Evolutionary conservation across 1,284 basidiomycete species (phyloP).

Genomic region (Naganishia cerealis): DNA sequence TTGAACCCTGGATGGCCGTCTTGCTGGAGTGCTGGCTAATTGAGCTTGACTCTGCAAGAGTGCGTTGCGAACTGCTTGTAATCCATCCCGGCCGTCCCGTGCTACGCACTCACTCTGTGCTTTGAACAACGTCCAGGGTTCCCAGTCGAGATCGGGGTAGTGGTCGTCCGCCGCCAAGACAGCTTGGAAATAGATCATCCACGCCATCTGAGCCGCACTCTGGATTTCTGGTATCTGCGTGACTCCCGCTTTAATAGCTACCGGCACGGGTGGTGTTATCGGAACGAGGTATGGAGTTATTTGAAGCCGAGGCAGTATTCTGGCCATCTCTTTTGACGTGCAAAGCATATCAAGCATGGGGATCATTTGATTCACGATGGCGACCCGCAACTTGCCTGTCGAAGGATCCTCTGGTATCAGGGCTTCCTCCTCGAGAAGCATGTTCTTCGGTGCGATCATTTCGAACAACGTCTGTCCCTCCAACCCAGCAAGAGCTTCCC

Average conservation of each 20-base stretch:
- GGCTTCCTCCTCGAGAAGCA: constrained; percentile 27
- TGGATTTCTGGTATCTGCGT: constrained; percentile 34
- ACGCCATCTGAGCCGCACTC: constrained; percentile 43
- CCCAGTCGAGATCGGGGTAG: constrained; percentile 53
- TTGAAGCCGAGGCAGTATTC: constrained; percentile 48
- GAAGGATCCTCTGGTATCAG: constrained; percentile 38
- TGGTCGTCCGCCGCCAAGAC: constrained; percentile 54
- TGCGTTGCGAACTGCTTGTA: constrained; percentile 17
- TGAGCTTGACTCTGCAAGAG: constrained; percentile 29
- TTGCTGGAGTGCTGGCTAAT: constrained; percentile 32
- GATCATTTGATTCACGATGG: constrained; percentile 48
- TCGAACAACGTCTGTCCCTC: constrained; percentile 51
- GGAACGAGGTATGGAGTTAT: constrained; percentile 50
- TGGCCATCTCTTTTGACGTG: constrained; percentile 47
- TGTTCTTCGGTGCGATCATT: constrained; percentile 49
- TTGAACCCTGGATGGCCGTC: constrained; percentile 51
- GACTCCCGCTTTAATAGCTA: constrained; percentile 41
- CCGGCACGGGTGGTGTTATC: constrained; percentile 30
- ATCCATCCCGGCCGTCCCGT: constrained; percentile 19
- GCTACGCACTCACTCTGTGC: constrained; percentile 54
- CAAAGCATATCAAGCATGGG: constrained; percentile 52
- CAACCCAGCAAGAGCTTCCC: constrained; percentile 49
- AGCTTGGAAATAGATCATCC: constrained; percentile 54
- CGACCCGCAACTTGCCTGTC: constrained; percentile 37
- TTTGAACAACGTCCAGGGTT: constrained; percentile 55